Conservation (phyloP, 2,329 filamentous ascomycete species). For the Triangularia setosa region DNA sequence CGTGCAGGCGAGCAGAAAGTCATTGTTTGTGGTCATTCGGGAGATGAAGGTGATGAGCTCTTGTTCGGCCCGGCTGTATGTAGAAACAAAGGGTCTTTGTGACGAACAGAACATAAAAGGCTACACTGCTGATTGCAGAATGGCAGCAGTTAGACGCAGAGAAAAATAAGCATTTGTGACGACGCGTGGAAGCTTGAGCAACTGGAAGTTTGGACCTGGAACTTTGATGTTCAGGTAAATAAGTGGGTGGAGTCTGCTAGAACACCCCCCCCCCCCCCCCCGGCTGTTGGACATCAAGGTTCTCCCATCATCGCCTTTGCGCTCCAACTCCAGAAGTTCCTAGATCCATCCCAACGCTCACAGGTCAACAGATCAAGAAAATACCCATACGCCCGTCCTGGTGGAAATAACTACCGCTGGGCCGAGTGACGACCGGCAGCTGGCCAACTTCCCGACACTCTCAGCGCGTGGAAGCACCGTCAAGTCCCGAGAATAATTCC, state of each 20-base stretch:
- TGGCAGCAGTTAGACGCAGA: not conserved
- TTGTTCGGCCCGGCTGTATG: not conserved
- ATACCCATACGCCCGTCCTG: too few species aligned
- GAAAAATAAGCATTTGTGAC: not conserved
- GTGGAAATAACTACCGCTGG: not conserved
- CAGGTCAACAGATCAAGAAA: not conserved
- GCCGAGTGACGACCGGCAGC: not conserved
- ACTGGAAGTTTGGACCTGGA: not conserved
- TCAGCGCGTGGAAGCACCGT: not conserved
- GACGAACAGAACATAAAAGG: not conserved
- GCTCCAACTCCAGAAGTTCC: not conserved
- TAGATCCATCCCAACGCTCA: not conserved
- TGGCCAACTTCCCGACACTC: not conserved
- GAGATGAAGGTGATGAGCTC: not conserved
- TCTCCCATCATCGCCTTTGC: not conserved
- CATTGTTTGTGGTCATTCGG: not conserved
- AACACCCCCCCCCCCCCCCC: too few species aligned
- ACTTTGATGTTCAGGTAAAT: not conserved
- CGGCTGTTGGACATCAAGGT: slow-evolving; percentile 3
- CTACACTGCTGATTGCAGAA: not conserved
- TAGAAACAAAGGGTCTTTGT: not conserved
- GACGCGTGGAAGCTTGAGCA: not conserved
- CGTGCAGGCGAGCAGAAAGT: not conserved
- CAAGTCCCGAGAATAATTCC: not conserved
- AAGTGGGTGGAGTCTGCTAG: not conserved